Percentiles rank a stretch among this genome's conserved stretches.
These are phyloP conservation scores for Boletus reticuloceps DNA, from an alignment of 768 basidiomycete species.

Conservation along the genomic window DNA sequence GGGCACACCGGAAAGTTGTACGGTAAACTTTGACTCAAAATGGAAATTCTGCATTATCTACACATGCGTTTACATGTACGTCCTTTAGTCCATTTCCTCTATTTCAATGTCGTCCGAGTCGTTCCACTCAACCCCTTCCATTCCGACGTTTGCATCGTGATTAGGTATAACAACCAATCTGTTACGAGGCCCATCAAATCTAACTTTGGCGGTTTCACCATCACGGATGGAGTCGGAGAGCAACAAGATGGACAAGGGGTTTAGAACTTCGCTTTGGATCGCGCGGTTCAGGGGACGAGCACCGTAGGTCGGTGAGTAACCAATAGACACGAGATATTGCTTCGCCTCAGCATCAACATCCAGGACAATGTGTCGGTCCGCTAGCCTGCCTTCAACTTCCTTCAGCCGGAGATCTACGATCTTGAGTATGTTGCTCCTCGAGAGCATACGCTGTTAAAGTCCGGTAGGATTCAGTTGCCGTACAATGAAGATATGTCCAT, in stretches of 20 bases:
- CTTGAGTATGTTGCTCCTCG: slow-evolving; percentile 67
- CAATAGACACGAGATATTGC: slow-evolving; percentile 69
- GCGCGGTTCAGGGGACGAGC: slow-evolving; percentile 90
- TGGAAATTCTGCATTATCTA: slow-evolving; percentile 5
- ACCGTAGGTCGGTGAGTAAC: slow-evolving; percentile 82
- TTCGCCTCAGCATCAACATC: slow-evolving; percentile 76
- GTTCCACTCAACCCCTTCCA: slow-evolving; percentile 53
- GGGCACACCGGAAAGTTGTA: neutral
- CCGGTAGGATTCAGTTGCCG: slow-evolving; percentile 26
- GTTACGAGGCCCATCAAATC: slow-evolving; percentile 82
- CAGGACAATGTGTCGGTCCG: slow-evolving; percentile 75
- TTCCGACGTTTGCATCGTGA: slow-evolving; percentile 54
- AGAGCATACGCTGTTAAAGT: slow-evolving; percentile 67
- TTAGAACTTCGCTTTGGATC: slow-evolving; percentile 90
- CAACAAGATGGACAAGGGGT: slow-evolving; percentile 83
- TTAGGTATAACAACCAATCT: slow-evolving; percentile 77
- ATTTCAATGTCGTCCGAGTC: slow-evolving; percentile 52
- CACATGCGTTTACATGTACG: too few species aligned
- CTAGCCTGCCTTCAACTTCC: slow-evolving; percentile 82
- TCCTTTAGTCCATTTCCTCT: slow-evolving; percentile 18
- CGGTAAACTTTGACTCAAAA: slow-evolving; percentile 7
- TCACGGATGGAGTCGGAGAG: slow-evolving; percentile 82
- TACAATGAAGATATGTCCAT: neutral
- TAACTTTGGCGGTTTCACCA: slow-evolving; percentile 70
- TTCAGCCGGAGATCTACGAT: slow-evolving; percentile 88